Evolutionary conservation across 257 asterid genomes (phyloP).

Genomic region (Sherardia arvensis): DNA sequence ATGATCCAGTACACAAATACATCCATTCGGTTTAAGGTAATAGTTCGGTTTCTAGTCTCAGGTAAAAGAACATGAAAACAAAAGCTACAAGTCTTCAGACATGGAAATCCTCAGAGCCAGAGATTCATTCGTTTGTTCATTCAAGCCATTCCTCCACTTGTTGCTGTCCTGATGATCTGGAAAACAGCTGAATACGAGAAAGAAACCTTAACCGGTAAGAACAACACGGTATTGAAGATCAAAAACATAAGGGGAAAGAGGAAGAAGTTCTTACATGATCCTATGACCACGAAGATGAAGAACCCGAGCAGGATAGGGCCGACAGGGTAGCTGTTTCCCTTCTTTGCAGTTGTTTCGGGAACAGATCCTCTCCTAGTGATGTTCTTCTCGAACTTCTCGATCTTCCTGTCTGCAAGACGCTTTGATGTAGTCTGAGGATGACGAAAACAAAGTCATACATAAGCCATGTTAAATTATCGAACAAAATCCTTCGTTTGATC

Average conservation of each 20-base stretch:
- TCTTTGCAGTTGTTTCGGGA: conserved; percentile 65
- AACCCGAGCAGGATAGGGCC: conserved; percentile 94
- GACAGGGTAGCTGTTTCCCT: conserved; percentile 66
- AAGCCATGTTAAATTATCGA: neutral
- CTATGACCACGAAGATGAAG: conserved; percentile 86
- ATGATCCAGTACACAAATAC: neutral
- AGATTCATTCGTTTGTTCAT: conserved; percentile 12
- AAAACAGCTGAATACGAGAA: conserved; percentile 49
- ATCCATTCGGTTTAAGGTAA: conserved; percentile 1
- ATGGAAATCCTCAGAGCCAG: neutral
- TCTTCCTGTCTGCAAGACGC: conserved; percentile 84
- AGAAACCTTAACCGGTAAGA: too few species aligned
- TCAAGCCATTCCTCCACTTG: conserved; percentile 79
- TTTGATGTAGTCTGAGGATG: conserved; percentile 70
- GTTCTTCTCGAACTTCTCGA: conserved; percentile 85
- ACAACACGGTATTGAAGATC: neutral
- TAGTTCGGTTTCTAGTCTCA: conserved; percentile 8
- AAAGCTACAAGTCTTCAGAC: conserved; percentile 1
- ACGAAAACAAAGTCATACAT: neutral
- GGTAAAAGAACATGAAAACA: conserved; percentile 13
- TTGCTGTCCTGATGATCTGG: conserved; percentile 92
- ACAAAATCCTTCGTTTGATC: neutral
- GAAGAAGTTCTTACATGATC: conserved; percentile 58
- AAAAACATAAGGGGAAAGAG: neutral
- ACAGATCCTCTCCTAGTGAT: conserved; percentile 77